Conservation (phyloP, 2,329 filamentous ascomycete genomes). For the Colletotrichum lini region DNA sequence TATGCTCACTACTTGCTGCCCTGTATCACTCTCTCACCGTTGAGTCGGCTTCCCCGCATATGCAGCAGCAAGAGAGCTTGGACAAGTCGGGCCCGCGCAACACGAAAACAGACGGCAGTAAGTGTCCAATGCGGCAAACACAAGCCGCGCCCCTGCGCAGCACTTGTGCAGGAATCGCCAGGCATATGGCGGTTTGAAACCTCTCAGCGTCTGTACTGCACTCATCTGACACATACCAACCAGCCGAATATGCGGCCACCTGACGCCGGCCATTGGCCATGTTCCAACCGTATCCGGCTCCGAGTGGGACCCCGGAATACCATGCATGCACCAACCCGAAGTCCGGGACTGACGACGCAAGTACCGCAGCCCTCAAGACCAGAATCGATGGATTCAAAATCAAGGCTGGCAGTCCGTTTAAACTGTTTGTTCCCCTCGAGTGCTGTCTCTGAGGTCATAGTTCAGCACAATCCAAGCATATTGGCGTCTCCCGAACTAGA, state of each 20-base stretch:
- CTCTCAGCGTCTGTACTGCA: constrained; percentile 19
- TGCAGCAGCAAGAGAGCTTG: constrained; percentile 25
- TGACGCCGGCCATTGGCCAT: constrained; percentile 13
- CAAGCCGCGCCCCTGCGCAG: constrained; percentile 19
- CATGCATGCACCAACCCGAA: constrained; percentile 16
- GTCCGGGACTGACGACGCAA: not conserved
- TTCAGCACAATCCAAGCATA: not conserved
- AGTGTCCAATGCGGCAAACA: constrained; percentile 11
- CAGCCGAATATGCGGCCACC: constrained; percentile 28
- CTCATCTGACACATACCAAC: constrained; percentile 27
- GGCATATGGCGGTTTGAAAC: constrained; percentile 14
- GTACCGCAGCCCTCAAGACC: not conserved
- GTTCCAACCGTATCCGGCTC: constrained; percentile 24
- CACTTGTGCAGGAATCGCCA: constrained; percentile 29
- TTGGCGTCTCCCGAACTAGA: not conserved
- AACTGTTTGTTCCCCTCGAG: not conserved
- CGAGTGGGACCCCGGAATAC: constrained; percentile 16
- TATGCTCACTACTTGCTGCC: not conserved
- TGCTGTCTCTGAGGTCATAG: no score
- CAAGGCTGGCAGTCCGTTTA: not conserved
- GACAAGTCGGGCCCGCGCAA: constrained; percentile 18
- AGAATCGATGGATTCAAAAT: not conserved
- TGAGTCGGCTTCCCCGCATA: constrained; percentile 11
- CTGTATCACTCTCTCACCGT: no score
- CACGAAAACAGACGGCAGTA: constrained; percentile 12